Percentiles rank a stretch among this genome's conserved stretches.
Conservation (phyloP, 352 stramenopile species). For the Aphanomyces stellatus region DNA sequence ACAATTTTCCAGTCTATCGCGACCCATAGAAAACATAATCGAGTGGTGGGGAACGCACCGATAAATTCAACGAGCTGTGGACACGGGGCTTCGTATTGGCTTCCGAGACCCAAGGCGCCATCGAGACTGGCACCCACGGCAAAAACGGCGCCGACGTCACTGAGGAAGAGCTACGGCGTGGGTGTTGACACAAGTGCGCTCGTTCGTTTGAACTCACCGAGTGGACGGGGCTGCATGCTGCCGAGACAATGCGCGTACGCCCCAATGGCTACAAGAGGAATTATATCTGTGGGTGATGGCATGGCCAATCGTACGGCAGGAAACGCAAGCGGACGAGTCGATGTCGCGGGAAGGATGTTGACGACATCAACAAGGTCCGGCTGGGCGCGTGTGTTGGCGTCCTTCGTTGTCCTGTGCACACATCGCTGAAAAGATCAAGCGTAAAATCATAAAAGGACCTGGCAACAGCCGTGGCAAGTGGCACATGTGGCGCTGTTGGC, state of each 20-base stretch:
- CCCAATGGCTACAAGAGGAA: background rate
- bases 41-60: background rate
- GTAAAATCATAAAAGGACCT: too few species aligned
- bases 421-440: too few species aligned
- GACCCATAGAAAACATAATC: background rate
- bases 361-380: background rate
- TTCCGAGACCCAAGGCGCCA: background rate
- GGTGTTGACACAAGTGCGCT: background rate
- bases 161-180: conserved; percentile 5
- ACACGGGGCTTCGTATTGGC: background rate
- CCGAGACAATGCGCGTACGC: conserved; percentile 1
- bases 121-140: background rate
- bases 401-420: background rate
- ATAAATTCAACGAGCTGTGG: conserved; percentile 4
- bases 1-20: background rate
- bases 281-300: background rate
- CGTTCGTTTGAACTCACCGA: background rate
- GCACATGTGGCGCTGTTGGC: background rate
- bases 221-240: background rate
- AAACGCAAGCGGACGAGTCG: too few species aligned
- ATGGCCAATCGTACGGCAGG: too few species aligned
- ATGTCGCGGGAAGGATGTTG: too few species aligned
- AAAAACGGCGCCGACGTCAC: conserved; percentile 6
- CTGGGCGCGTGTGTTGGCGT: background rate
- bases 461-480: background rate